Base-by-base conservation (phyloP, 306 rosid species). In the Pachyrhizus erosus region DNA sequence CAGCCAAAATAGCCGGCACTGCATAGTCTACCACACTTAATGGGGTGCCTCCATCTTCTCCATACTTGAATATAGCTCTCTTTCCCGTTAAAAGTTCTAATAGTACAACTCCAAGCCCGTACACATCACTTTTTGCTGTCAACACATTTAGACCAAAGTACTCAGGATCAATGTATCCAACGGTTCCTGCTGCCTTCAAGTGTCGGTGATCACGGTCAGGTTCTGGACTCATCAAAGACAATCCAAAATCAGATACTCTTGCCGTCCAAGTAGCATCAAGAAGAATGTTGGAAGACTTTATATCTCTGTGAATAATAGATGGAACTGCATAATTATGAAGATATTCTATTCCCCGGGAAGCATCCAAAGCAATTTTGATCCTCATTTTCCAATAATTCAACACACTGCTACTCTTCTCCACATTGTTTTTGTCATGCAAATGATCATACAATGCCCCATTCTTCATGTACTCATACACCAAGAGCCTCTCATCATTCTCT, bases 271-370 rank as follows among this genome's bases (percentile, higher is more conserved):
- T 88, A 0, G 84, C 78, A 17, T 95, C 98, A 1, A 95, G 87
- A 26, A 95, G 89, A 60, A 95, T 95, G 81, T 95, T 95, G 6
- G 98, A 93, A 2, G 98, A 93, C 82, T 95, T 95, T 3, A 95
- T 95, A 61, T 95, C 98, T 34, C 98, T 84, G 69, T 95, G 98
- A 77, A 95, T 93, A 73, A 95, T 95, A 0, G 97, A 87, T 15
- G 97, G 98, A 48, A 95, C 98, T n/a, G 98, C 98, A 45, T 95
- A 95, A 24, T 86, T 91, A 74, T 95, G 98, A 0, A 95, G 98
- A 85, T 95, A 93, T 27, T 95, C 98, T 11, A 95, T 95, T 68
- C 98, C 98, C 81, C 98, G 70, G 0, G 98, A 87, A 8, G 98
- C 98, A 69, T 95, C 98, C 70, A 95, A 62, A 0, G 98, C 98